Evolutionary conservation across 108 stramenopile species (phyloP), one percentile per base, ranked within the genome.

Genomic region (Craspedostauros australis): DNA sequence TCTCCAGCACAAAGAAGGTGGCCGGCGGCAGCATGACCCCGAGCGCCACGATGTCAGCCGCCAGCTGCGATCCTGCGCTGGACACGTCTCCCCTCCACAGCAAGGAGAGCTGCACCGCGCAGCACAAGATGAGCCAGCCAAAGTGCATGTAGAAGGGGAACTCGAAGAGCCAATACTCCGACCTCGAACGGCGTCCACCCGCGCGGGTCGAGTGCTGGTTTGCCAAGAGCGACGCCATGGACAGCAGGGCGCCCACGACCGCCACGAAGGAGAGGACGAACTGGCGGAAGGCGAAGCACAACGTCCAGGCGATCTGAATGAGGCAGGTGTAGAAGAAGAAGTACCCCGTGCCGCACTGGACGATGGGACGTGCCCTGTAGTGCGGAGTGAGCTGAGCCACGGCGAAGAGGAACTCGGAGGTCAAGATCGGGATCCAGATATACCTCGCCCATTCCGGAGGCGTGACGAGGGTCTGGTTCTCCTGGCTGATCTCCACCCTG

Each of bases 61-160:
- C 58, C 36, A 75, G 37, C 33, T 80, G 79, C 12, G 42, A 36
- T 0, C 66, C 66, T 24, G 38, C 26, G 36, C 53, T 42, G 16
- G 44, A 12, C 14, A 48, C 41, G 11, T 50, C 59, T 20, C 68
- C 39, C n/a, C 71, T 71, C 34, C 71, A 60, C 32, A 72, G 26
- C 41, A 80, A 59, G 16, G 51, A 43, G 21, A 72, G 65, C 16
- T 76, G 69, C 8, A 68, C 65, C 9, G 58, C 66, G 3, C 53
- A 39, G 60, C 68, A 66, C 1, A 76, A 34, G 11, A 73, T 43
- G 39, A 73, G 34, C 79, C 79, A 80, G 9, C 73, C 79, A 25
- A 46, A 54, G 45, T 80, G 79, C 23, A 80, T 40, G 44, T 66
- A 69, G 62, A 80, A 80, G 5, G 79, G 79, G 51, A 75, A 80